Base-by-base conservation (phyloP, 306 rosid genomes). In the Fragaria vesca region DNA sequence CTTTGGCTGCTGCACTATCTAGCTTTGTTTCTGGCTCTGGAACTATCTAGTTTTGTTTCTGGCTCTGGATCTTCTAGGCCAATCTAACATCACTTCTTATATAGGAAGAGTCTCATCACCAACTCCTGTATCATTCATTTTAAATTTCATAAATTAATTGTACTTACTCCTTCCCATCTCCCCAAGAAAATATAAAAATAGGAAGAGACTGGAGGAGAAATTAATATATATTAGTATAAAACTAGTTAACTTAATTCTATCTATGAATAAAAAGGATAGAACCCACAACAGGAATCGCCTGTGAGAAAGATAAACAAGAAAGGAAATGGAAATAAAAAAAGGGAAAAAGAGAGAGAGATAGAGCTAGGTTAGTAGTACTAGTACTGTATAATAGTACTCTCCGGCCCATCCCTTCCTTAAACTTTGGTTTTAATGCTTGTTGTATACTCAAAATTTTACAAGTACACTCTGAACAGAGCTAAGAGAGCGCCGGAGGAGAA, bases 241-340 rank as follows among this genome's bases (percentile, higher is more conserved):
- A 63, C 69, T 15, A n/a, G 76, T 34, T 68, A 38, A 76, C 55
- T 32, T 38, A 54, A 28, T 42, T 20, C 13, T 17, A 10, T 11
- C 38, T 30, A 65, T 51, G 32, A 83, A 74, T 66, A 76, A 80
- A 86, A 61, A 48, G 58, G 88, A 74, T 45, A 75, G 79, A 84
- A 82, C 79, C 85, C 79, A 73, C 88, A 83, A 92, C 93, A 90
- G 81, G 91, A 94, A 94, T 94, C 90, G 85, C 91, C 90, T 90
- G 97, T 81, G 82, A 79, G 47, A 86, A 83, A 75, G 76, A 79
- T 20, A 84, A 74, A 83, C 79, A 42, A 83, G 84, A 86, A 89
- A 81, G 90, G 89, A 82, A 87, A 91, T 66, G 55, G 62, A 86
- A 85, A 80, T 81, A 83, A 81, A 89, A 75, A 28, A 84, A 82